Conservation (phyloP, 2,329 filamentous ascomycete species). For the Pyrenochaeta sp. region DNA sequence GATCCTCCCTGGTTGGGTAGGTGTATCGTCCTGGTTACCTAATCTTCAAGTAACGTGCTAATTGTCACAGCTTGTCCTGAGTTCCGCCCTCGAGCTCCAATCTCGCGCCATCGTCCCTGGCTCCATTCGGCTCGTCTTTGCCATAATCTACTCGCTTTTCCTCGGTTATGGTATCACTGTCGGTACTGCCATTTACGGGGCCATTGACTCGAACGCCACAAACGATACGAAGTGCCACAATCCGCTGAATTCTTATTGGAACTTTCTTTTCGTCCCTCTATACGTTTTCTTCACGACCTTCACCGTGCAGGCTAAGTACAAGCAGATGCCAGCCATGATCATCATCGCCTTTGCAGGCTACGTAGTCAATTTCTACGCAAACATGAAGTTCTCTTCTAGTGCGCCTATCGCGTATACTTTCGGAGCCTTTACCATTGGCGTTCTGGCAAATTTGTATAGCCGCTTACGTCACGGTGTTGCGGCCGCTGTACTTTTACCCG, state of each 20-base stretch:
- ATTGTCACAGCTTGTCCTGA: conserved; percentile 50
- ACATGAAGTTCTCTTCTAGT: conserved; percentile 70
- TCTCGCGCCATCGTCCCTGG: conserved; percentile 57
- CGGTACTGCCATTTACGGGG: conserved; percentile 57
- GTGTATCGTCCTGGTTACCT: background rate
- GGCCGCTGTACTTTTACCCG: conserved; percentile 41
- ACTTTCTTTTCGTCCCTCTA: conserved; percentile 78
- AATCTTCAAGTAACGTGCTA: background rate
- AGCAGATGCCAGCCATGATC: conserved; percentile 78
- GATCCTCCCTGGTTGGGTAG: conserved; percentile 57
- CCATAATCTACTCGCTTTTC: conserved; percentile 61
- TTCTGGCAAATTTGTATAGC: conserved; percentile 80
- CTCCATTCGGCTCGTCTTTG: conserved; percentile 59
- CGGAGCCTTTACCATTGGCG: conserved; percentile 76
- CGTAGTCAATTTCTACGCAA: conserved; percentile 77
- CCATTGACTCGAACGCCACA: conserved; percentile 55
- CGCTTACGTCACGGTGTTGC: conserved; percentile 65
- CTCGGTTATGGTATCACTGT: conserved; percentile 61
- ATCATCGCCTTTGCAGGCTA: conserved; percentile 76
- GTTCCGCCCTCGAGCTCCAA: conserved; percentile 58
- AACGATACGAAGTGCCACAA: conserved; percentile 53
- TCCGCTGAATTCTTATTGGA: conserved; percentile 60
- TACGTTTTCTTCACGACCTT: conserved; percentile 73
- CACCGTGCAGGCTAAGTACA: conserved; percentile 82
- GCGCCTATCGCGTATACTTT: conserved; percentile 79